A percentile compares a stretch with the other conserved stretches of the same genome.
Evolutionary conservation across 1,284 basidiomycete species (phyloP).

Genomic region (Heterobasidion irregulare): DNA sequence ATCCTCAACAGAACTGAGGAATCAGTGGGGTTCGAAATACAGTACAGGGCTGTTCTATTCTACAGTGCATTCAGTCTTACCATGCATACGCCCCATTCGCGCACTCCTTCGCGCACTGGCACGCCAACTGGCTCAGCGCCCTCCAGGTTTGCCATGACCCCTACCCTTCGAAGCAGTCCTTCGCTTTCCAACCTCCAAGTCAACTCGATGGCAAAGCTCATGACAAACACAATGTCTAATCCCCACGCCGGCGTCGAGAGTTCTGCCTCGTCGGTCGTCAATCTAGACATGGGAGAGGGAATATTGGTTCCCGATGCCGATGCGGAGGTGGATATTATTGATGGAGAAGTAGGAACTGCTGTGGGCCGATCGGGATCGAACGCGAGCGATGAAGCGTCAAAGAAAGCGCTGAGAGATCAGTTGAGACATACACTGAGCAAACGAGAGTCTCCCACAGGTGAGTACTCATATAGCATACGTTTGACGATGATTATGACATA

Average conservation of each 20-base stretch:
- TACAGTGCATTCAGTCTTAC: not conserved
- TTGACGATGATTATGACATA: not conserved
- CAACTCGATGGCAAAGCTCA: conserved; percentile 15
- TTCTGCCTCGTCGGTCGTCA: conserved; percentile 58
- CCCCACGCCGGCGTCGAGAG: conserved; percentile 37
- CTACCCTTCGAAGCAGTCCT: conserved; percentile 20
- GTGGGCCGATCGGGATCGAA: conserved; percentile 30
- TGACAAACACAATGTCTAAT: conserved; percentile 19
- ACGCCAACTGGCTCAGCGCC: conserved; percentile 19
- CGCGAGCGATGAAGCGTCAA: conserved; percentile 45
- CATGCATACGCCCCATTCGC: conserved; percentile 18
- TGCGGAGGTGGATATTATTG: conserved; percentile 40
- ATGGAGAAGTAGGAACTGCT: conserved; percentile 41
- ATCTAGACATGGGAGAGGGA: conserved; percentile 53
- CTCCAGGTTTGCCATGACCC: conserved; percentile 20
- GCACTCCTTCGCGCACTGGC: conserved; percentile 21
- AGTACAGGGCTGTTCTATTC: too few relatives aligned
- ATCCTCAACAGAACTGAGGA: too few relatives aligned
- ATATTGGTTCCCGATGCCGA: conserved; percentile 62
- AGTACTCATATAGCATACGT: conserved; percentile 3
- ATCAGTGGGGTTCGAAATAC: too few relatives aligned
- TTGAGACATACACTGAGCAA: conserved; percentile 56
- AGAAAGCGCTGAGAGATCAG: conserved; percentile 59
- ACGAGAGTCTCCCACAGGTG: conserved; percentile 28
- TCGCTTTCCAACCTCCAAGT: conserved; percentile 22